Conservation (phyloP, 768 basidiomycete genomes). For the Suillus plorans region DNA sequence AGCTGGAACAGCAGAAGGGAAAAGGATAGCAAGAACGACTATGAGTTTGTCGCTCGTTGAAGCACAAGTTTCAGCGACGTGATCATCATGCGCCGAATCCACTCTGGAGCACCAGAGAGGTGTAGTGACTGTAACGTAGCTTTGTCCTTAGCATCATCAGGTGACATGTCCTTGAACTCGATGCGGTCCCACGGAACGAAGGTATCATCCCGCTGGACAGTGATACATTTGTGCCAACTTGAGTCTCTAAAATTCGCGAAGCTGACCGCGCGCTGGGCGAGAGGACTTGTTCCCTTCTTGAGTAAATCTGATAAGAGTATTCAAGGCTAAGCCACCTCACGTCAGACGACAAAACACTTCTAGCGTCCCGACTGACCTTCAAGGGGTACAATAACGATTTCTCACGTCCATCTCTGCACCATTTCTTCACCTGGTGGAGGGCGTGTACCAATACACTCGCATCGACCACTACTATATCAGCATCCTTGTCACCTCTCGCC, state of each 20-base stretch:
- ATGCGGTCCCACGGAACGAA: slow-evolving; percentile 83
- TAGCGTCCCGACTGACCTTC: slow-evolving; percentile 60
- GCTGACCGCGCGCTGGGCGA: slow-evolving; percentile 80
- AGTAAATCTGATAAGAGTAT: slow-evolving; percentile 88
- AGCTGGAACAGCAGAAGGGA: slow-evolving; percentile 27
- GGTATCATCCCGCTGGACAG: slow-evolving; percentile 79
- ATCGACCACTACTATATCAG: slow-evolving; percentile 76
- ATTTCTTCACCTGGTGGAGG: slow-evolving; percentile 74
- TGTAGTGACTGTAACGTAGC: slow-evolving; percentile 22
- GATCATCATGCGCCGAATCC: slow-evolving; percentile 80
- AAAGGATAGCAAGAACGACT: slow-evolving; percentile 62
- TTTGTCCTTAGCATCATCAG: slow-evolving; percentile 26
- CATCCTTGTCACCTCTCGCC: slow-evolving; percentile 50
- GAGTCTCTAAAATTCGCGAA: slow-evolving; percentile 84
- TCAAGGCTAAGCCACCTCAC: slow-evolving; percentile 57
- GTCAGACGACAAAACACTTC: slow-evolving; percentile 10
- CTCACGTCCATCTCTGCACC: slow-evolving; percentile 78
- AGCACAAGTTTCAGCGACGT: slow-evolving; percentile 38
- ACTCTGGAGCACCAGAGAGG: slow-evolving; percentile 62
- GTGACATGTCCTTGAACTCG: slow-evolving; percentile 41
- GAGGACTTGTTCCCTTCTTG: slow-evolving; percentile 81
- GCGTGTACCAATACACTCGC: slow-evolving; percentile 81
- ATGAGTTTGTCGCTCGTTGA: slow-evolving; percentile 34
- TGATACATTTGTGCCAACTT: slow-evolving; percentile 82
- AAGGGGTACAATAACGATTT: slow-evolving; percentile 80